A percentile compares a stretch with the other conserved stretches of the same genome.
Conservation (phyloP, 305 asterid species). For the Rubia tinctorum region DNA sequence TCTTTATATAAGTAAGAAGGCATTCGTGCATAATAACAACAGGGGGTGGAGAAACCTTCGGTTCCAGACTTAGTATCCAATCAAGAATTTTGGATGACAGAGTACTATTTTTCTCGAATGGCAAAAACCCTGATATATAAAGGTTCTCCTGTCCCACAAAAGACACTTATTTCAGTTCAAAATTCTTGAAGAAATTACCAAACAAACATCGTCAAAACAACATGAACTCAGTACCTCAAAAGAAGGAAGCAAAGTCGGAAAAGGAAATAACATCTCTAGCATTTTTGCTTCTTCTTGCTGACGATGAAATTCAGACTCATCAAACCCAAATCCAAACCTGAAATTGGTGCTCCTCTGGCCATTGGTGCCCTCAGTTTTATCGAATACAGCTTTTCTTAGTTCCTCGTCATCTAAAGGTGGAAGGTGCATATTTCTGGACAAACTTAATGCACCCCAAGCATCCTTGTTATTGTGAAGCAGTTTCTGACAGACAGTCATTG, state of each 20-base stretch:
- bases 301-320: too few relatives aligned
- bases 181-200: too few relatives aligned
- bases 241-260: too few relatives aligned
- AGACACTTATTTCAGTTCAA: constrained; percentile 8
- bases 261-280: too few relatives aligned
- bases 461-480: constrained; percentile 48
- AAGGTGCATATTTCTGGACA: constrained; percentile 63
- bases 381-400: constrained; percentile 66
- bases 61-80: constrained; percentile 70
- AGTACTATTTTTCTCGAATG: too few relatives aligned
- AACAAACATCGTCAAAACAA: too few relatives aligned
- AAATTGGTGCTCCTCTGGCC: constrained; percentile 22
- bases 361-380: constrained; percentile 36
- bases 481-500: constrained; percentile 62
- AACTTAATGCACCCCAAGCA: constrained; percentile 71
- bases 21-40: constrained; percentile 81
- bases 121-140: background rate
- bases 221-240: too few relatives aligned
- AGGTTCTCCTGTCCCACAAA: constrained; percentile 63
- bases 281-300: too few relatives aligned
- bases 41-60: constrained; percentile 70
- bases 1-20: constrained; percentile 69
- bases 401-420: constrained; percentile 85
- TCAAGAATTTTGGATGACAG: too few relatives aligned
- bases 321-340: too few relatives aligned